phyloP scores from a whole-genome alignment of 2,329 filamentous ascomycete genomes.

The Purpureocillium takamizusanense region DNA sequence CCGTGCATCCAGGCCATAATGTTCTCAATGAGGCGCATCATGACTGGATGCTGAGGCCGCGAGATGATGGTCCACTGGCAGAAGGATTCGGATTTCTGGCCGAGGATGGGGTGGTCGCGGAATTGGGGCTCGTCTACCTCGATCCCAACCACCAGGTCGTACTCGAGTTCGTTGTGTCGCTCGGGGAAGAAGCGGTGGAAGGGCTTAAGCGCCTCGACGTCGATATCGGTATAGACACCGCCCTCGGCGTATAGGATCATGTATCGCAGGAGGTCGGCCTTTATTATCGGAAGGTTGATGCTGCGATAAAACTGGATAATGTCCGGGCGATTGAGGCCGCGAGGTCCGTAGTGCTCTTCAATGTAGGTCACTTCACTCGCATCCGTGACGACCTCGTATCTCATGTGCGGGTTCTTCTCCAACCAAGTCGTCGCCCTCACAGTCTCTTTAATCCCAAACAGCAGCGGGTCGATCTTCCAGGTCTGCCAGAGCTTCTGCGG shows the following conservation, averaged over 20 bases:
- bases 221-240: constrained; percentile 57
- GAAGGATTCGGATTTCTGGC: constrained; percentile 59
- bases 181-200: constrained; percentile 31
- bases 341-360: constrained; percentile 56
- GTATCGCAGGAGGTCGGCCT: constrained; percentile 60
- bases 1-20: constrained; percentile 58
- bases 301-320: constrained; percentile 52
- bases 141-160: constrained; percentile 61
- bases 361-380: constrained; percentile 59
- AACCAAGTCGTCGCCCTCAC: constrained; percentile 55
- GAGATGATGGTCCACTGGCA: constrained; percentile 70
- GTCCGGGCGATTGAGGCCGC: constrained; percentile 57
- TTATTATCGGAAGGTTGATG: constrained; percentile 54
- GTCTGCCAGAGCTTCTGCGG: constrained; percentile 69
- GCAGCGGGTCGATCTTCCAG: constrained; percentile 61
- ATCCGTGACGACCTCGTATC: constrained; percentile 63
- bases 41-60: constrained; percentile 57
- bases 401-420: constrained; percentile 53
- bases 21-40: constrained; percentile 59
- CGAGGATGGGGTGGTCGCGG: constrained; percentile 54
- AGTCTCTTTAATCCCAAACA: constrained; percentile 56
- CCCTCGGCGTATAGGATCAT: constrained; percentile 66
- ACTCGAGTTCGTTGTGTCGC: constrained; percentile 50
- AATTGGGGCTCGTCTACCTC: constrained; percentile 64
- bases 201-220: constrained; percentile 24